A percentile compares a stretch with the other conserved stretches of the same genome.
Evolutionary conservation across 257 asterid species (phyloP).

Genomic region (Thymus quinquecostatus): DNA sequence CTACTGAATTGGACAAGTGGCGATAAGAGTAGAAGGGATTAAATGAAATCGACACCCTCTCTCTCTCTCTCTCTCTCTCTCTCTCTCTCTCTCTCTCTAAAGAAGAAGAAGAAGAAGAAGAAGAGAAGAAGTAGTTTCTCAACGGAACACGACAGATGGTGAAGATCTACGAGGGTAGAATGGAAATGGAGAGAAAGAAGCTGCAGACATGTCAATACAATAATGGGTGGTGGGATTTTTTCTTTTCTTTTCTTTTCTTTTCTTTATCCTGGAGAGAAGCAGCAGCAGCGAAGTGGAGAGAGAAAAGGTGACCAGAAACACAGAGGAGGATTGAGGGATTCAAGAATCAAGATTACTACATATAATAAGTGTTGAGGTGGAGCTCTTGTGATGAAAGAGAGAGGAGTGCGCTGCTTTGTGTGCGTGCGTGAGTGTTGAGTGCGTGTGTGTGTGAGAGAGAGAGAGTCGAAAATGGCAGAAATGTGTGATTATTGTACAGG

Average conservation of each 20-base stretch:
- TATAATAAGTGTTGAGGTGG: conserved; percentile 14
- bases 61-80: neutral
- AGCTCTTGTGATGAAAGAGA: conserved; percentile 22
- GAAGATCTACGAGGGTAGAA: conserved; percentile 31
- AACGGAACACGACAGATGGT: conserved; percentile 16
- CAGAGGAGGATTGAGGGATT: conserved; percentile 10
- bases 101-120: conserved; percentile 14
- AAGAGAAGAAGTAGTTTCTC: conserved; percentile 22
- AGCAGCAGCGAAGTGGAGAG: neutral
- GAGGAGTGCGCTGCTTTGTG: conserved; percentile 6
- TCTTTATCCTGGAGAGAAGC: too few species aligned
- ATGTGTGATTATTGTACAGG: conserved; percentile 24
- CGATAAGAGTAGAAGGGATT: conserved; percentile 1
- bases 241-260: too few species aligned
- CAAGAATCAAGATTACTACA: neutral
- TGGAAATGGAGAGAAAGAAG: conserved; percentile 20
- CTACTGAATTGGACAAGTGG: conserved; percentile 20
- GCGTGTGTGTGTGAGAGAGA: conserved; percentile 30
- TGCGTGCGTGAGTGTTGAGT: neutral
- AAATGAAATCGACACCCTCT: neutral
- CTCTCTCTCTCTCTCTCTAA: conserved; percentile 29
- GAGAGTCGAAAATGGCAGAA: conserved; percentile 61
- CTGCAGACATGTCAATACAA: conserved; percentile 28
- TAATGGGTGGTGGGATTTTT: neutral
- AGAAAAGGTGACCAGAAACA: conserved; percentile 22